These are phyloP conservation scores for Picochlorum sp. DNA, from an alignment of 139 green algal species.

Conservation along the genomic window DNA sequence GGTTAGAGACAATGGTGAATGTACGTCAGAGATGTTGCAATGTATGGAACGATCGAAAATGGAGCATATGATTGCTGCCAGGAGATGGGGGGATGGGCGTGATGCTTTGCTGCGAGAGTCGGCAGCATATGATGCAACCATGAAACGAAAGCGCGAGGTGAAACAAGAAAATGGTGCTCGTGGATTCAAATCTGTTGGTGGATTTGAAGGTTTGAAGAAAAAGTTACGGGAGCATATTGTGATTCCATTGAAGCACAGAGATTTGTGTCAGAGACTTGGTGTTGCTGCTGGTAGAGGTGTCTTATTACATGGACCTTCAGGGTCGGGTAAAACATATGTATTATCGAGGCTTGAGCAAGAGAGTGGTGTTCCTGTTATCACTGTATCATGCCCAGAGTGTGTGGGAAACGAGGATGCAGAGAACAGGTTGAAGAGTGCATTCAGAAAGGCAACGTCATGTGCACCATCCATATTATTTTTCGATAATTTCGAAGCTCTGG, in stretches of 20 bases:
- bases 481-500: slow-evolving; percentile 41
- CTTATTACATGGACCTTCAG: slow-evolving; percentile 79
- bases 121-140: not conserved
- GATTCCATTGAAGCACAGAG: slow-evolving; percentile 70
- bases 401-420: slow-evolving; percentile 39
- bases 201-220: slow-evolving; percentile 58
- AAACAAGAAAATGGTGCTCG: not conserved
- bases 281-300: slow-evolving; percentile 69
- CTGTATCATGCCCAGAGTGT: slow-evolving; percentile 54
- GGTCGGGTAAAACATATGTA: slow-evolving; percentile 75
- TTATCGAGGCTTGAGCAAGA: slow-evolving; percentile 71
- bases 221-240: slow-evolving; percentile 70
- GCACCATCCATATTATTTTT: slow-evolving; percentile 84
- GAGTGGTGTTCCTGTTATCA: not conserved
- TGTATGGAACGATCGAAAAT: not conserved
- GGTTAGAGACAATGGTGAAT: not conserved
- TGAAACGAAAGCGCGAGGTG: not conserved
- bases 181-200: slow-evolving; percentile 64
- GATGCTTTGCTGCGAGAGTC: slow-evolving; percentile 12
- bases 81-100: slow-evolving; percentile 25
- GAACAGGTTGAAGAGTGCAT: slow-evolving; percentile 9
- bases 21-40: not conserved
- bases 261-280: slow-evolving; percentile 71
- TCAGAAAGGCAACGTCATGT: slow-evolving; percentile 47
- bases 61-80: slow-evolving; percentile 22